Percentiles rank a stretch among this genome's conserved stretches.
These are phyloP conservation scores for Lactarius sanguifluus DNA, from an alignment of 768 basidiomycete genomes.

Conservation along the genomic window DNA sequence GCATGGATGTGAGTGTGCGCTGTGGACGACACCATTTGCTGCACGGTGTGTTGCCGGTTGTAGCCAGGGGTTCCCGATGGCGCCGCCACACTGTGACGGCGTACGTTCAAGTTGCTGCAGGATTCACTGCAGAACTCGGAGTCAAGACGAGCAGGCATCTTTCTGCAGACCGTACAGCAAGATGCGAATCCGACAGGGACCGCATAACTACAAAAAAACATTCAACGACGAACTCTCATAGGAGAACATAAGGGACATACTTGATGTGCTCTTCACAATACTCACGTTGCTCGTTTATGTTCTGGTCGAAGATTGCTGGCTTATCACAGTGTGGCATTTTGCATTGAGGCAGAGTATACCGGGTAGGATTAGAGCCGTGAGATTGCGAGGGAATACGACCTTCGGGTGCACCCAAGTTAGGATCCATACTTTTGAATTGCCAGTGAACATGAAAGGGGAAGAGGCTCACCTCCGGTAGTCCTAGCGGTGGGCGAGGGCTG, in stretches of 20 bases:
- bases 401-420: neutral
- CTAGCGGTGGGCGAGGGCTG: neutral
- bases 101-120: slow-evolving; percentile 2
- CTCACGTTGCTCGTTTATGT: slow-evolving; percentile 10
- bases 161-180: neutral
- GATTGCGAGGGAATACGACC: neutral
- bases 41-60: neutral
- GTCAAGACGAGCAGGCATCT: slow-evolving; percentile 5
- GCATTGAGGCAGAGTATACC: neutral
- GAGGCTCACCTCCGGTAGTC: neutral
- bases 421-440: neutral
- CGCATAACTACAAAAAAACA: neutral
- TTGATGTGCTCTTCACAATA: slow-evolving; percentile 5
- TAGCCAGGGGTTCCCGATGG: neutral
- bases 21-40: too few species aligned
- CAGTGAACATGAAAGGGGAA: neutral
- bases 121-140: slow-evolving; percentile 9
- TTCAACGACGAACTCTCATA: neutral
- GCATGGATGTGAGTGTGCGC: too few species aligned
- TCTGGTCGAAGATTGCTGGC: neutral
- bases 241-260: neutral
- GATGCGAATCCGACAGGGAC: neutral
- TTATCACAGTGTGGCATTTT: neutral
- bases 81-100: too few species aligned
- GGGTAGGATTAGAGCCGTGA: neutral